Conservation (phyloP, 225 moss, liverwort and hornwort genomes). For the Polytrichum formosum region DNA sequence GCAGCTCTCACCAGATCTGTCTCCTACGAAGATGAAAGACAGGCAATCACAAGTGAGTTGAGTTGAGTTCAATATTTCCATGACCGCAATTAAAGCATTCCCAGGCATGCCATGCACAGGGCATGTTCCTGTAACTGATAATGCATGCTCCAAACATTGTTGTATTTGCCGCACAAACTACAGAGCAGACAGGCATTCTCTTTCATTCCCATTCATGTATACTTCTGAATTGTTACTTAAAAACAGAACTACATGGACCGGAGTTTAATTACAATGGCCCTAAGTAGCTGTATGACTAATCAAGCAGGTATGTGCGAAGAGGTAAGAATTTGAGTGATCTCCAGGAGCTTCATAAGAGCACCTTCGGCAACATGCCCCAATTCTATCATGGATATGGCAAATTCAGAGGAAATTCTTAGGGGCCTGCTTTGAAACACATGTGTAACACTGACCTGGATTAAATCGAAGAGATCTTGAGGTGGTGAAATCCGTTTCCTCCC, state of each 20-base stretch:
- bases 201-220: too few species aligned
- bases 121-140: too few species aligned
- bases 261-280: not conserved
- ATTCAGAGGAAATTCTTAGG: not conserved
- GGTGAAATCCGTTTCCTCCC: slow-evolving; percentile 14
- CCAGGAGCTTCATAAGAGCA: too few species aligned
- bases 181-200: not conserved
- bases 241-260: not conserved
- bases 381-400: not conserved
- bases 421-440: not conserved
- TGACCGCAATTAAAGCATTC: too few species aligned
- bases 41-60: not conserved
- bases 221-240: not conserved
- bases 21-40: slow-evolving; percentile 52
- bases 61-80: too few species aligned
- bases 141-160: too few species aligned
- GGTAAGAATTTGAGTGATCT: not conserved
- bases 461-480: slow-evolving; percentile 21
- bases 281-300: too few species aligned
- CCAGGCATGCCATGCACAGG: too few species aligned
- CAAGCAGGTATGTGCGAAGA: too few species aligned
- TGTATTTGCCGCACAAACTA: not conserved
- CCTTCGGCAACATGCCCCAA: too few species aligned
- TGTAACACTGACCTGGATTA: slow-evolving; percentile 38
- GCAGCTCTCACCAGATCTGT: slow-evolving; percentile 81